Percentiles rank a stretch among this genome's conserved stretches.
Evolutionary conservation across 2,329 filamentous ascomycete genomes (phyloP).

Genomic region (Berkeleyomyces basicola): DNA sequence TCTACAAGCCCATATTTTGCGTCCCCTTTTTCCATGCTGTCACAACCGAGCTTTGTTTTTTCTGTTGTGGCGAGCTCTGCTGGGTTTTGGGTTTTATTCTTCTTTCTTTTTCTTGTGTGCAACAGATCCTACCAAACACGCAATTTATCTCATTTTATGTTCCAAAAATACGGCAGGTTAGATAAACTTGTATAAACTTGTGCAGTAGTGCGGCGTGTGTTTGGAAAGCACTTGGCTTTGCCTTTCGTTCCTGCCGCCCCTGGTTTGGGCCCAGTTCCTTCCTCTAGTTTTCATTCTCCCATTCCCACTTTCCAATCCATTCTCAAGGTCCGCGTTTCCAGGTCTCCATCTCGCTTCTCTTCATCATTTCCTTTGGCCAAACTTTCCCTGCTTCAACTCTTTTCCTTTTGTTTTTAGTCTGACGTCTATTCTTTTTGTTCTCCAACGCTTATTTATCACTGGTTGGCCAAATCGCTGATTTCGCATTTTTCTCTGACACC

Average conservation of each 20-base stretch:
- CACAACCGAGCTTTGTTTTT: too few species aligned
- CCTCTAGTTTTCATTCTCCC: background rate
- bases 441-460: constrained; percentile 8
- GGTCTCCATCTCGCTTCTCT: constrained; percentile 11
- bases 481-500: background rate
- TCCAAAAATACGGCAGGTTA: background rate
- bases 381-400: constrained; percentile 7
- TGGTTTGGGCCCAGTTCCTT: constrained; percentile 6
- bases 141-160: background rate
- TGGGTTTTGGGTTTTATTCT: background rate
- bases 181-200: too few species aligned
- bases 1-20: too few species aligned
- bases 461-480: constrained; percentile 5
- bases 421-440: background rate
- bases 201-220: background rate
- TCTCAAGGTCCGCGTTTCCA: constrained; percentile 2
- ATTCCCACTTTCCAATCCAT: background rate
- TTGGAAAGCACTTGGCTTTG: background rate
- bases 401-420: background rate
- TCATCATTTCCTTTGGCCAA: constrained; percentile 12
- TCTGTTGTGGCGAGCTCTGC: background rate
- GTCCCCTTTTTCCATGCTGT: too few species aligned
- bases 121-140: background rate
- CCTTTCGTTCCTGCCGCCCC: constrained; percentile 9
- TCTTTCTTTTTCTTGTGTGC: background rate